Evolutionary conservation across 495 filamentous ascomycete genomes (phyloP).

Genomic region (Penicillium paxilli): DNA sequence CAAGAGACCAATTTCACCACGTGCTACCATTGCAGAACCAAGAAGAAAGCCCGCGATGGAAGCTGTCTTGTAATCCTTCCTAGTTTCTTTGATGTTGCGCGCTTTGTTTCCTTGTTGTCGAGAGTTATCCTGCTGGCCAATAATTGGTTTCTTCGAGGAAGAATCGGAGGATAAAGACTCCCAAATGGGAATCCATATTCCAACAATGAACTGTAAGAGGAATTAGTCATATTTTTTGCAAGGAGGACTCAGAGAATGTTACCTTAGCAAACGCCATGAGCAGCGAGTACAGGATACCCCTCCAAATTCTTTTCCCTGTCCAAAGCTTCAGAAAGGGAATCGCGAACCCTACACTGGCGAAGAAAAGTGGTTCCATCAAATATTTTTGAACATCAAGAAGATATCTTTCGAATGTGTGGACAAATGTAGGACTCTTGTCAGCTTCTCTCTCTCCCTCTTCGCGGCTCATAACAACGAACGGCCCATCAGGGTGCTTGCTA

Average conservation of each 20-base stretch:
- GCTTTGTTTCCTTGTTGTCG: background rate
- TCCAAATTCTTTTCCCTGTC: slow-evolving; percentile 60
- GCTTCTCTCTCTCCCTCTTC: slow-evolving; percentile 43
- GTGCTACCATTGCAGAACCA: slow-evolving; percentile 65
- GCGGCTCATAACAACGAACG: slow-evolving; percentile 33
- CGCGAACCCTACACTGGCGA: slow-evolving; percentile 70
- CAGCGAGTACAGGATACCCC: slow-evolving; percentile 63
- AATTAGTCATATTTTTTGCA: background rate
- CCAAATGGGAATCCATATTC: slow-evolving; percentile 30
- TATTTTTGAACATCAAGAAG: slow-evolving; percentile 40
- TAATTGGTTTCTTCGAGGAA: background rate
- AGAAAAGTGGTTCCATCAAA: slow-evolving; percentile 72
- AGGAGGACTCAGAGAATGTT: background rate
- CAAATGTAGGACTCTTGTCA: slow-evolving; percentile 34
- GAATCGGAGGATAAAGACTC: background rate
- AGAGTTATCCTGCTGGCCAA: background rate
- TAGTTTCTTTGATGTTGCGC: background rate
- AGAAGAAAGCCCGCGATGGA: slow-evolving; percentile 54
- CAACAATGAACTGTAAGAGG: slow-evolving; percentile 26
- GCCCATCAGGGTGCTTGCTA: slow-evolving; percentile 30
- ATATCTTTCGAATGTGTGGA: slow-evolving; percentile 34
- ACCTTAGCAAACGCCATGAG: slow-evolving; percentile 69
- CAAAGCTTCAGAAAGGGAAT: slow-evolving; percentile 72
- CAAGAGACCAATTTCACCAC: slow-evolving; percentile 76
- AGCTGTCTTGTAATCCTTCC: background rate